These are phyloP conservation scores for Beta macrorhiza DNA, from an alignment of 179 eudicot species.

Conservation along the genomic window DNA sequence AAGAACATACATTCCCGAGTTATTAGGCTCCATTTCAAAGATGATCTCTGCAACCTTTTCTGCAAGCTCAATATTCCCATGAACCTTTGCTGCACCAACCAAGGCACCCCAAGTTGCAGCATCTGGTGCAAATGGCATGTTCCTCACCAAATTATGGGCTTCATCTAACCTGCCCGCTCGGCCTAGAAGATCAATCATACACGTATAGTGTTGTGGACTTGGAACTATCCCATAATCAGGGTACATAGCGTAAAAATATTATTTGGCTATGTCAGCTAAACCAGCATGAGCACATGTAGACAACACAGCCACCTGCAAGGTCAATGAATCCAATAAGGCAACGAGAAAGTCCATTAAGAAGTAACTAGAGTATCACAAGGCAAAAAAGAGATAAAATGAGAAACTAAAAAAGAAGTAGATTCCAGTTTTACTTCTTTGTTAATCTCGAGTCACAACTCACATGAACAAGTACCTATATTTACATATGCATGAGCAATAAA, in stretches of 20 bases:
- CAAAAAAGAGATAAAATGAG: no score
- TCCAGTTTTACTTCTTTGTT: not conserved
- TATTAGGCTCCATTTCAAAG: constrained; percentile 17
- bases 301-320: constrained; percentile 11
- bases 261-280: constrained; percentile 13
- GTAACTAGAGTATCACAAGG: not conserved
- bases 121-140: constrained; percentile 22
- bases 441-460: not conserved
- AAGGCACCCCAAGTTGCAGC: constrained; percentile 23
- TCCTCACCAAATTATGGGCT: constrained; percentile 2
- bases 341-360: not conserved
- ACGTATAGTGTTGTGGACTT: constrained; percentile 13
- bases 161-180: constrained; percentile 16
- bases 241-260: constrained; percentile 19
- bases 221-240: constrained; percentile 20
- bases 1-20: constrained; percentile 20
- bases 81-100: constrained; percentile 18
- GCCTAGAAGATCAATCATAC: constrained; percentile 22
- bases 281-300: constrained; percentile 20
- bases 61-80: constrained; percentile 13
- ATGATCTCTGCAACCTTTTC: constrained; percentile 15
- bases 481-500: no score
- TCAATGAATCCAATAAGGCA: not conserved
- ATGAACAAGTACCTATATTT: not conserved
- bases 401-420: not conserved